Evolutionary conservation across 2,329 filamentous ascomycete genomes (phyloP), one percentile per base, ranked within the genome.

Genomic region (Cladophialophora carrionii): DNA sequence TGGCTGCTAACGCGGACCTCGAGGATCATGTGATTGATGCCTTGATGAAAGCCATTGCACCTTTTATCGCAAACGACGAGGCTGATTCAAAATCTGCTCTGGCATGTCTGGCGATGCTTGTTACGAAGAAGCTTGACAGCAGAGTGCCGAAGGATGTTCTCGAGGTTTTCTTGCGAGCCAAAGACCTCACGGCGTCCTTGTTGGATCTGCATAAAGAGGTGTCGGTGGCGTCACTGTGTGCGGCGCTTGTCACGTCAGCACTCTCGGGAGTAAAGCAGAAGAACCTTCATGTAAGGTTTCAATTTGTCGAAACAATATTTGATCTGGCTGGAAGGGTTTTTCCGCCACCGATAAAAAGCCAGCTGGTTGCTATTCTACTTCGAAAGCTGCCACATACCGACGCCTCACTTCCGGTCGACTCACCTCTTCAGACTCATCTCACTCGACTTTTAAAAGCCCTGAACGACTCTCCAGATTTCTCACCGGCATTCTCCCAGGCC

Each of bases 11-110:
- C 77, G 88, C 90, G 0, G 84, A 86, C 55, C 83, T 98, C 14
- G 87, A 90, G 54, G 92, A 98, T 72, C 85, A 85, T 63, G 86
- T 93, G 1, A 82, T 98, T n/a, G 88, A 90, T 61, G 88, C 89
- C 1, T 84, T 99, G 73, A 96, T 98, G 92, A 91, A 96, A 72
- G 91, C 93, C 68, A 86, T 96, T 37, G 88, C 90, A 8, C 80
- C 84, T 31, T 91, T 90, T 8, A 96, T 92, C 88, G 89, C 87
- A 1, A 78, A 82, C 51, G 88, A 92, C 66, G 96, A 90, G 0
- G 77, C 89, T 1, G 65, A 68, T 41, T n/a, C 64, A 12, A 83
- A 87, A 20, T 86, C 90, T 17, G 92, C 88, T 10, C 82, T 97
- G 0, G 87, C 91, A 12, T 96, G 91, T 73, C 79, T 98, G 60